Percentiles rank a stretch among this genome's conserved stretches.
Evolutionary conservation across 495 filamentous ascomycete genomes (phyloP).

Genomic region (Penicillium odoratum): DNA sequence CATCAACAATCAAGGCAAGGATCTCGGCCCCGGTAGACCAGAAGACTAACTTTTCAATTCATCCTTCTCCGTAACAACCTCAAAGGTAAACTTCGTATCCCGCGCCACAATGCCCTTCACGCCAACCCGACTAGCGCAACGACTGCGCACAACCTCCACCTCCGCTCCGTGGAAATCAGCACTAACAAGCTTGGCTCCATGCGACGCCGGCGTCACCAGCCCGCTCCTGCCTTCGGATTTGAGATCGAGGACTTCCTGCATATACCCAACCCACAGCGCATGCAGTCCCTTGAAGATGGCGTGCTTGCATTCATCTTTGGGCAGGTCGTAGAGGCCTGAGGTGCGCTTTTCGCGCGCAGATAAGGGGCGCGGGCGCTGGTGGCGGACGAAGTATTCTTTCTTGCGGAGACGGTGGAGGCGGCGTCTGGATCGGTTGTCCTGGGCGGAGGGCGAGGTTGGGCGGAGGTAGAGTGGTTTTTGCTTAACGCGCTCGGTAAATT

Average conservation of each 20-base stretch:
- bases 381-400: conserved; percentile 53
- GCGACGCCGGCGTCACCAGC: conserved; percentile 50
- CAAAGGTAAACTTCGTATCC: conserved; percentile 84
- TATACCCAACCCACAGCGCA: conserved; percentile 78
- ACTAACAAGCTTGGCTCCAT: conserved; percentile 67
- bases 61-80: conserved; percentile 68
- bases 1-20: conserved; percentile 2
- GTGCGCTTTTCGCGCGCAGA: conserved; percentile 77
- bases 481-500: conserved; percentile 80
- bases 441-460: conserved; percentile 62
- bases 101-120: conserved; percentile 81
- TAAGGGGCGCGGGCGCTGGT: conserved; percentile 70
- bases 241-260: conserved; percentile 66
- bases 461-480: conserved; percentile 79
- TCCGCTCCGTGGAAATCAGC: conserved; percentile 90
- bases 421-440: conserved; percentile 65
- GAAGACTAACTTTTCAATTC: conserved; percentile 58
- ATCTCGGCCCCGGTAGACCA: background rate
- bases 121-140: conserved; percentile 79
- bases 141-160: conserved; percentile 78
- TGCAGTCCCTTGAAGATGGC: conserved; percentile 74
- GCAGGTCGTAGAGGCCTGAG: conserved; percentile 71
- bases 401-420: conserved; percentile 57
- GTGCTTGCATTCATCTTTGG: conserved; percentile 66
- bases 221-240: conserved; percentile 40